A percentile compares a stretch with the other conserved stretches of the same genome.
Conservation (phyloP, 1,284 basidiomycete species). For the Gymnopus androsaceus region DNA sequence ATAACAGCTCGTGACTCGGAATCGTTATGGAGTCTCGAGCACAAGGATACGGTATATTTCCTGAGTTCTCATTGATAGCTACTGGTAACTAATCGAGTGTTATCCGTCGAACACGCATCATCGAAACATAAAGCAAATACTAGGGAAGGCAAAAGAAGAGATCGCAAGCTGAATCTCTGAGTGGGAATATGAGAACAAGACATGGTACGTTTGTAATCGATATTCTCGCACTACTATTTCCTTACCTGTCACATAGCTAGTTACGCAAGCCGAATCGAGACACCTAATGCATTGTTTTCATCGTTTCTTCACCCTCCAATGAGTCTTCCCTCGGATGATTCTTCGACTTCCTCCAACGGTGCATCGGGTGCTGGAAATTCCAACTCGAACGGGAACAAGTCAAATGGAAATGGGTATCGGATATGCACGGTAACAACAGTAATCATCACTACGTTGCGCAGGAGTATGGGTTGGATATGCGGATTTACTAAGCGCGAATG, state of each 20-base stretch:
- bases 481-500: not conserved
- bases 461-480: slow-evolving; percentile 4
- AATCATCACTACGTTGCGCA: slow-evolving; percentile 1
- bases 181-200: too few relatives aligned
- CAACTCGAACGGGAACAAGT: not conserved
- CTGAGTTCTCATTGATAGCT: too few relatives aligned
- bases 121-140: too few relatives aligned
- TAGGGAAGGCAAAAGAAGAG: too few relatives aligned
- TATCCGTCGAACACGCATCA: too few relatives aligned
- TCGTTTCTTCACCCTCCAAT: slow-evolving; percentile 39
- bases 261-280: slow-evolving; percentile 35
- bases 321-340: slow-evolving; percentile 27
- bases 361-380: not conserved
- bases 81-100: too few relatives aligned
- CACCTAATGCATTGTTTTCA: slow-evolving; percentile 35
- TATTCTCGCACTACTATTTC: slow-evolving; percentile 48
- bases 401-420: not conserved
- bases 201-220: too few relatives aligned
- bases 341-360: not conserved
- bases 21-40: too few relatives aligned
- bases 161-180: too few relatives aligned
- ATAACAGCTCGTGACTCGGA: too few relatives aligned
- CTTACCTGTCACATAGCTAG: too few relatives aligned
- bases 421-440: not conserved
- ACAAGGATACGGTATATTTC: too few relatives aligned